These are phyloP conservation scores for Vitis labrusca DNA, from an alignment of 164 flowering plant species.

Conservation along the genomic window DNA sequence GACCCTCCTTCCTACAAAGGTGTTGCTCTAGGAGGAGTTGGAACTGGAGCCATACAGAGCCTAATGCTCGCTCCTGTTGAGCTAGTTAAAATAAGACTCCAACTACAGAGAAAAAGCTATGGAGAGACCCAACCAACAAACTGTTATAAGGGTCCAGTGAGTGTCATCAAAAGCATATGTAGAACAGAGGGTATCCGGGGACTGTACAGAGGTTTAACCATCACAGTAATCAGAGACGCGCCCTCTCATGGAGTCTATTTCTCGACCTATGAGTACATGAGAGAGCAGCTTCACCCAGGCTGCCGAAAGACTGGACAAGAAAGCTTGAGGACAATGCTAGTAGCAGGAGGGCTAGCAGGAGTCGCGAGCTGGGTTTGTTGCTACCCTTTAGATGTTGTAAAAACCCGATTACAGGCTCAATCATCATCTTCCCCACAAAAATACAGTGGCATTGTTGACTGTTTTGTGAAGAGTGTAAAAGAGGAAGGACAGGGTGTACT, in stretches of 20 bases:
- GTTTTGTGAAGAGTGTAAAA: conserved; percentile 57
- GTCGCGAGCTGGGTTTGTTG: conserved; percentile 84
- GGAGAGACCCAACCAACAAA: not conserved
- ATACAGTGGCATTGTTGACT: conserved; percentile 70
- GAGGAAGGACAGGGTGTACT: conserved; percentile 70
- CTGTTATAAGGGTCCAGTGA: conserved; percentile 43
- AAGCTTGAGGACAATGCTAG: conserved; percentile 62
- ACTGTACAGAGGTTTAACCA: conserved; percentile 63
- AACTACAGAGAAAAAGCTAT: conserved; percentile 35
- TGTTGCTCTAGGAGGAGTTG: conserved; percentile 71
- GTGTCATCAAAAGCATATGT: conserved; percentile 46
- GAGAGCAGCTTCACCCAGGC: conserved; percentile 84
- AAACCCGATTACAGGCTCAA: conserved; percentile 77
- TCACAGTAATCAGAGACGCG: conserved; percentile 77
- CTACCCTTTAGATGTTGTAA: conserved; percentile 86
- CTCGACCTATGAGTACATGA: conserved; percentile 75
- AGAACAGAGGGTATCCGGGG: conserved; percentile 65
- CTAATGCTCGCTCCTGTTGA: conserved; percentile 77
- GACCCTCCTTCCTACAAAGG: conserved; percentile 87
- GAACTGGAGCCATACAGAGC: conserved; percentile 84
- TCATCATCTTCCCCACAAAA: conserved; percentile 29
- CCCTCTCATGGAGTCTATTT: conserved; percentile 77
- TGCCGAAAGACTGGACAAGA: conserved; percentile 72
- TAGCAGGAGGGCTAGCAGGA: conserved; percentile 88
- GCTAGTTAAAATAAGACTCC: conserved; percentile 77